Conservation (phyloP, 768 basidiomycete genomes). For the Mycena vitilis region DNA sequence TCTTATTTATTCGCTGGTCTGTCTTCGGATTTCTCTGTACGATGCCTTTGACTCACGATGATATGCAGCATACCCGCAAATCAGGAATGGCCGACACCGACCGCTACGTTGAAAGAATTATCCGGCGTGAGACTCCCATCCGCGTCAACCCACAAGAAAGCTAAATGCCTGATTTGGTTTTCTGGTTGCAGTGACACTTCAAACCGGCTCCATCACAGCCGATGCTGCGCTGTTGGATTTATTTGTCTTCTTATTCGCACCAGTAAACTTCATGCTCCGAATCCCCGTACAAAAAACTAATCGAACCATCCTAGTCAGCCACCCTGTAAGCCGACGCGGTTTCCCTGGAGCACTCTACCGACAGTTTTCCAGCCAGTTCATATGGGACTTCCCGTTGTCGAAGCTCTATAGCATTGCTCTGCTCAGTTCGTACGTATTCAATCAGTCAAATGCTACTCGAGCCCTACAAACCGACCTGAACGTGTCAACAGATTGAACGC, state of each 20-base stretch:
- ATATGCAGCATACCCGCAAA: slow-evolving; percentile 21
- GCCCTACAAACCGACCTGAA: background rate
- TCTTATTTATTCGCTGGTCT: slow-evolving; percentile 33
- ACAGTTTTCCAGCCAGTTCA: slow-evolving; percentile 6
- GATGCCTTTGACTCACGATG: background rate
- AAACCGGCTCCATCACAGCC: slow-evolving; percentile 30
- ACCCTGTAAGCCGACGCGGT: too few species aligned
- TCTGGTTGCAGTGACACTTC: slow-evolving; percentile 22
- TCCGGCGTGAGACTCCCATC: slow-evolving; percentile 21
- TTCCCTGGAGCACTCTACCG: too few species aligned
- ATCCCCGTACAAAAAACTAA: background rate
- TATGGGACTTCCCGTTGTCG: slow-evolving; percentile 32
- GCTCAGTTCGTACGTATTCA: slow-evolving; percentile 12
- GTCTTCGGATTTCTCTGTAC: background rate
- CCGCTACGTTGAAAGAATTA: slow-evolving; percentile 26
- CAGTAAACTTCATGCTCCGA: background rate
- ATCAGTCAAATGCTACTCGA: too few species aligned
- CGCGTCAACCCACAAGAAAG: background rate
- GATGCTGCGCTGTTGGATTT: slow-evolving; percentile 22
- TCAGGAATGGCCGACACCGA: slow-evolving; percentile 24
- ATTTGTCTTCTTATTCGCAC: slow-evolving; percentile 17
- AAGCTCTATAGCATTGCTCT: slow-evolving; percentile 32
- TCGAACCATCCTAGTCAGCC: too few species aligned
- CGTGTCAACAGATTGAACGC: slow-evolving; percentile 19
- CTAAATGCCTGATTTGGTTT: background rate